Conservation (phyloP, 2,329 filamentous ascomycete genomes). For the Penicillium sp. region DNA sequence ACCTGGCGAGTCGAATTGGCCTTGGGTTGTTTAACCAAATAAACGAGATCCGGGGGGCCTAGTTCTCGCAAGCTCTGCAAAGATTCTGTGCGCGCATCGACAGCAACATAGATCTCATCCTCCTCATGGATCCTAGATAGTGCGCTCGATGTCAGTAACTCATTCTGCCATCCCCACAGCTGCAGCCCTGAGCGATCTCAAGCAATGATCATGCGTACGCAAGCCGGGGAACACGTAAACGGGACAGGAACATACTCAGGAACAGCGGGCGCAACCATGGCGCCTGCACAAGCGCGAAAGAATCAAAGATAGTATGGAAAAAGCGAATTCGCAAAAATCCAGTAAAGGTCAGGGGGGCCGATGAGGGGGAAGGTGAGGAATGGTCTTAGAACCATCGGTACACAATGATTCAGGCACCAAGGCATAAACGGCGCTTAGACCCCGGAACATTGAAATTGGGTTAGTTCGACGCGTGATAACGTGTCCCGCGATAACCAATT, state of each 20-base stretch:
- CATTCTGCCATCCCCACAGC: slow-evolving; percentile 5
- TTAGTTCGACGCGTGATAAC: slow-evolving; percentile 18
- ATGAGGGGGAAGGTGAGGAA: slow-evolving; percentile 13
- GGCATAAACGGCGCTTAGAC: slow-evolving; percentile 22
- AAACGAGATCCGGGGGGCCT: slow-evolving; percentile 91
- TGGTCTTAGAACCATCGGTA: slow-evolving; percentile 10
- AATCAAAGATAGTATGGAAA: slow-evolving; percentile 7
- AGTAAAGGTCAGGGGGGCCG: slow-evolving; percentile 6
- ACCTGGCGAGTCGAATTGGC: slow-evolving; percentile 61
- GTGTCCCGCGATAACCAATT: slow-evolving; percentile 19
- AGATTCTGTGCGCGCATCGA: slow-evolving; percentile 89
- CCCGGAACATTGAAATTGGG: slow-evolving; percentile 8
- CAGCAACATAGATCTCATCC: slow-evolving; percentile 77
- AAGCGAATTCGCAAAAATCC: neutral
- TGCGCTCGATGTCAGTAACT: slow-evolving; percentile 22
- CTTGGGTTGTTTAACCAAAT: slow-evolving; percentile 77
- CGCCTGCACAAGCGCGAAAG: slow-evolving; percentile 33
- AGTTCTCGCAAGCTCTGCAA: slow-evolving; percentile 85
- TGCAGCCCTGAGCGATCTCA: slow-evolving; percentile 1
- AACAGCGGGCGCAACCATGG: slow-evolving; percentile 73
- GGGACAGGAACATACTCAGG: slow-evolving; percentile 63
- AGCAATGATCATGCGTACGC: slow-evolving; percentile 22
- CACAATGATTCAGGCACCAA: slow-evolving; percentile 22
- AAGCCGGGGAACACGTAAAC: slow-evolving; percentile 32
- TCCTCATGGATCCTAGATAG: slow-evolving; percentile 82